Evolutionary conservation across 805 yeast species (phyloP).

Genomic region (Kodamaea jinghongensis): DNA sequence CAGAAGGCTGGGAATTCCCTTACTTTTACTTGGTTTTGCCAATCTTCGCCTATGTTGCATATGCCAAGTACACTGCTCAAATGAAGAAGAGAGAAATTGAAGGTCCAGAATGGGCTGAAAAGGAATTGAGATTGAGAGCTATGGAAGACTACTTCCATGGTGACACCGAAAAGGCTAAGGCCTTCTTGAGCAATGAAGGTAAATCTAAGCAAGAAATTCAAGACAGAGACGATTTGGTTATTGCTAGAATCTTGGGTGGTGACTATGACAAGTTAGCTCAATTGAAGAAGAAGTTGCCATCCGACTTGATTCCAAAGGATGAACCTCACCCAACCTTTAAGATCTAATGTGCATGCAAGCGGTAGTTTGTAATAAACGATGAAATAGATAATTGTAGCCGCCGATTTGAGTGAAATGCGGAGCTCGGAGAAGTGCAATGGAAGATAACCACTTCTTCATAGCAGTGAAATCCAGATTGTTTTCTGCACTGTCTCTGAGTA

Average conservation of each 20-base stretch:
- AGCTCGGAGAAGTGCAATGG: too few relatives aligned
- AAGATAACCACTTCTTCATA: too few relatives aligned
- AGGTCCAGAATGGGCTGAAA: conserved; percentile 75
- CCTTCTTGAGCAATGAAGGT: conserved; percentile 51
- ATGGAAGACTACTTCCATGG: conserved; percentile 63
- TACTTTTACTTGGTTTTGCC: conserved; percentile 75
- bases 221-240: conserved; percentile 71
- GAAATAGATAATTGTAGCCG: too few relatives aligned
- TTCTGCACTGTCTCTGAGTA: too few relatives aligned
- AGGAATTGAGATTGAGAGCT: conserved; percentile 73
- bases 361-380: background rate
- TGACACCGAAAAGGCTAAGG: conserved; percentile 48
- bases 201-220: conserved; percentile 55
- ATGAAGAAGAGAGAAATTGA: conserved; percentile 38
- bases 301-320: conserved; percentile 36
- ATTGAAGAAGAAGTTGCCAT: conserved; percentile 49
- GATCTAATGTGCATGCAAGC: conserved; percentile 20
- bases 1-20: conserved; percentile 82
- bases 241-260: conserved; percentile 78
- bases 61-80: conserved; percentile 45
- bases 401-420: too few relatives aligned
- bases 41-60: conserved; percentile 55
- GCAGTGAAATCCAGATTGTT: too few relatives aligned
- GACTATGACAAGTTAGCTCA: conserved; percentile 73
- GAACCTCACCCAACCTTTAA: conserved; percentile 32